Evolutionary conservation across 2,329 filamentous ascomycete genomes (phyloP).

Genomic region (Kalmusia sp.): DNA sequence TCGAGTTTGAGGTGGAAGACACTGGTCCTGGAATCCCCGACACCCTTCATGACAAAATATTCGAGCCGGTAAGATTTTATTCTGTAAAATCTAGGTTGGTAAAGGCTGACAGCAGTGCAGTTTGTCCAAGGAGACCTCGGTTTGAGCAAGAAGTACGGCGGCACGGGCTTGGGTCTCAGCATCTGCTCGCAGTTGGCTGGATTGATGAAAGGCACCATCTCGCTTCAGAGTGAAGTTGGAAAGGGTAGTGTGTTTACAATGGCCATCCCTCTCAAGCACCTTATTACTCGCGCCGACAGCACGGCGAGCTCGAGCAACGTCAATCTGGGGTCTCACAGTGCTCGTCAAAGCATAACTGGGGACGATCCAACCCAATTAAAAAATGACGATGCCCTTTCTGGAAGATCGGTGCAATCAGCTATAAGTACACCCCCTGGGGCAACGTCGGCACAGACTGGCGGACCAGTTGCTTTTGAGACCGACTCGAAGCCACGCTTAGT

Average conservation of each 20-base stretch:
- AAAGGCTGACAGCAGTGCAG: neutral
- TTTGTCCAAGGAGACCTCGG: conserved; percentile 94
- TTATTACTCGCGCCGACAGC: conserved; percentile 70
- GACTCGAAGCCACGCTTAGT: conserved; percentile 80
- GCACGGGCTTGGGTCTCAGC: conserved; percentile 84
- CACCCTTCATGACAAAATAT: conserved; percentile 80
- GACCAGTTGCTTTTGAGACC: conserved; percentile 57
- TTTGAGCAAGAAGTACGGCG: conserved; percentile 87
- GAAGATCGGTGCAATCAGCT: conserved; percentile 40
- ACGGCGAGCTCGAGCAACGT: conserved; percentile 49
- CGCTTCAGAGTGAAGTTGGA: conserved; percentile 73
- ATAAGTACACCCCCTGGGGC: conserved; percentile 28
- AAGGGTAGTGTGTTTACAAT: conserved; percentile 83
- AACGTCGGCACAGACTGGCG: conserved; percentile 19
- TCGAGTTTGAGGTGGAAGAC: conserved; percentile 89
- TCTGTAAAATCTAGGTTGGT: neutral
- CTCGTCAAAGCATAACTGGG: conserved; percentile 34
- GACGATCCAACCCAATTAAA: conserved; percentile 29
- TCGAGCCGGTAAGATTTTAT: conserved; percentile 67
- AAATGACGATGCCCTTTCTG: conserved; percentile 41
- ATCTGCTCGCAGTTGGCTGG: conserved; percentile 87
- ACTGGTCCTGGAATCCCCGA: conserved; percentile 85
- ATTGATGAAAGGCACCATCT: conserved; percentile 81
- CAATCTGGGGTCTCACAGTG: conserved; percentile 30
- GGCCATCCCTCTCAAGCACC: conserved; percentile 79